Conservation (phyloP, 1,139 yeast species). For the Nematodospora anomalae region DNA sequence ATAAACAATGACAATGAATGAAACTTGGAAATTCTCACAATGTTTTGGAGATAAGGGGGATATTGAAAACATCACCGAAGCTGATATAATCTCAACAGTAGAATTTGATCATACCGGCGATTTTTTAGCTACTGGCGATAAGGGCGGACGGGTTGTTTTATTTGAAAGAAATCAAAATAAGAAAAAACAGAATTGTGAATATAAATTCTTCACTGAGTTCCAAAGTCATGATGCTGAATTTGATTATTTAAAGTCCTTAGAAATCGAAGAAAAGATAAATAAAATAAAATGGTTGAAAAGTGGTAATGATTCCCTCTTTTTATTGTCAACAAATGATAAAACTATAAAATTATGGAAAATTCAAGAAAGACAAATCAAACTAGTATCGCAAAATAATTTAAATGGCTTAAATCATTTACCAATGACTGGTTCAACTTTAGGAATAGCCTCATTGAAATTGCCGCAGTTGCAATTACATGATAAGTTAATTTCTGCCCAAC, state of each 20-base stretch:
- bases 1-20: slow-evolving; percentile 25
- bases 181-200: slow-evolving; percentile 75
- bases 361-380: slow-evolving; percentile 85
- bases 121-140: slow-evolving; percentile 95
- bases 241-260: slow-evolving; percentile 91
- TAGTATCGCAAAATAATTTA: slow-evolving; percentile 88
- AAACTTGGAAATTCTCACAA: slow-evolving; percentile 72
- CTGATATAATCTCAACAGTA: slow-evolving; percentile 95
- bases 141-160: slow-evolving; percentile 96
- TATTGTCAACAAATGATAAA: slow-evolving; percentile 92
- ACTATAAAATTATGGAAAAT: slow-evolving; percentile 97
- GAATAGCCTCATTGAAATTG: slow-evolving; percentile 53
- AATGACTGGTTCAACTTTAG: slow-evolving; percentile 13
- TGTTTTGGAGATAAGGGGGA: slow-evolving; percentile 99
- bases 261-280: slow-evolving; percentile 97
- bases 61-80: slow-evolving; percentile 93
- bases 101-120: slow-evolving; percentile 96
- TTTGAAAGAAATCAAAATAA: slow-evolving; percentile 85
- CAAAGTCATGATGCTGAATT: slow-evolving; percentile 99
- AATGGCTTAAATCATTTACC: slow-evolving; percentile 40
- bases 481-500: slow-evolving; percentile 92
- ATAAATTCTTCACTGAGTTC: slow-evolving; percentile 93
- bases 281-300: slow-evolving; percentile 95
- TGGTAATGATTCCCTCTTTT: slow-evolving; percentile 82
- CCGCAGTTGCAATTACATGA: slow-evolving; percentile 92